Evolutionary conservation across 805 yeast genomes (phyloP).

Genomic region (Diddensiella santjacobensis): DNA sequence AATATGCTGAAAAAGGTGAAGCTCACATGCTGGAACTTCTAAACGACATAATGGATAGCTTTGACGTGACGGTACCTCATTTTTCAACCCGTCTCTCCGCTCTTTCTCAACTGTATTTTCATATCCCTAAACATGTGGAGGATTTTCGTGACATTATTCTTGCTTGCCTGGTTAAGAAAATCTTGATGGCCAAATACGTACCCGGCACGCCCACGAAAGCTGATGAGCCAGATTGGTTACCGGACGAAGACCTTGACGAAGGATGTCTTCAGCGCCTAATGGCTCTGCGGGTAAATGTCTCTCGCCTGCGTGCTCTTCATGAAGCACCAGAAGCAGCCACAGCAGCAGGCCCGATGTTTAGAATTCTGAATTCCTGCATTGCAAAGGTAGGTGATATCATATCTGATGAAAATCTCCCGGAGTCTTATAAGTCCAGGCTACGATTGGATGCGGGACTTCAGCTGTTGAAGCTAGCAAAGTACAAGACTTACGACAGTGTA

Average conservation of each 20-base stretch:
- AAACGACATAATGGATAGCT: slow-evolving; percentile 23
- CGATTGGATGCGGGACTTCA: slow-evolving; percentile 65
- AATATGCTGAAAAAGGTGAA: slow-evolving; percentile 44
- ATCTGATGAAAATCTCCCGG: slow-evolving; percentile 53
- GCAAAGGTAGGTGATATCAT: slow-evolving; percentile 78
- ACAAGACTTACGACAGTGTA: slow-evolving; percentile 47
- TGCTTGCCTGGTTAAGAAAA: slow-evolving; percentile 53
- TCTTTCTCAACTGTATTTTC: slow-evolving; percentile 54
- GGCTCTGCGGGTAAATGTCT: slow-evolving; percentile 55
- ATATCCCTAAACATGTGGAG: slow-evolving; percentile 48
- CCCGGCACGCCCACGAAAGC: slow-evolving; percentile 28
- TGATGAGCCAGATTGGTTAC: slow-evolving; percentile 41
- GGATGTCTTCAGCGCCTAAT: slow-evolving; percentile 47
- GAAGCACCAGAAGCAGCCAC: slow-evolving; percentile 39
- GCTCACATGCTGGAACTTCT: slow-evolving; percentile 39
- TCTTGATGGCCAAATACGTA: slow-evolving; percentile 51
- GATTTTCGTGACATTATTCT: slow-evolving; percentile 57
- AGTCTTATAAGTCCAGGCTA: slow-evolving; percentile 53
- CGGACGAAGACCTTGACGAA: slow-evolving; percentile 40
- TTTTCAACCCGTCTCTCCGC: slow-evolving; percentile 57
- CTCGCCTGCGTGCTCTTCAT: slow-evolving; percentile 45
- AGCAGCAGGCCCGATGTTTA: slow-evolving; percentile 60
- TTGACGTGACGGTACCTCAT: neutral
- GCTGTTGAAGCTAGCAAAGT: slow-evolving; percentile 60
- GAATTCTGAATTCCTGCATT: slow-evolving; percentile 60